A percentile compares a stretch with the other conserved stretches of the same genome.
phyloP scores from a whole-genome alignment of 2,329 filamentous ascomycete genomes.

The Fusarium pseudonygamai region DNA sequence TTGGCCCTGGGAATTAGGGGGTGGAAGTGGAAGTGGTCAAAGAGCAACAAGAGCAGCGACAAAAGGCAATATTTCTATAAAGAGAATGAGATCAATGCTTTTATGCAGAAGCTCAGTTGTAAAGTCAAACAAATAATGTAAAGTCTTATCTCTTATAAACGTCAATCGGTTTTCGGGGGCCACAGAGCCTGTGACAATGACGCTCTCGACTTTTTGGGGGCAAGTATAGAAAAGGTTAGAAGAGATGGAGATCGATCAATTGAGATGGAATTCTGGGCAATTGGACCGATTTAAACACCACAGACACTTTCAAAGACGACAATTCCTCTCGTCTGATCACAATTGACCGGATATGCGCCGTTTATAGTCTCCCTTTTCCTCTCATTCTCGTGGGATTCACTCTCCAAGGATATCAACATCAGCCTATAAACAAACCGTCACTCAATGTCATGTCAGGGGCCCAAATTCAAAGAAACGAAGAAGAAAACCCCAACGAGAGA shows the following conservation, averaged over 20 bases:
- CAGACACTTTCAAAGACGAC: conserved; percentile 1
- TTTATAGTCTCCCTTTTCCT: conserved; percentile 23
- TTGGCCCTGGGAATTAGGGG: conserved; percentile 20
- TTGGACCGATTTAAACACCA: conserved; percentile 8
- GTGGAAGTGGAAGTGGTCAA: background rate
- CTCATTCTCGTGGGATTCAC: conserved; percentile 10
- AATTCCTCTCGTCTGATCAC: conserved; percentile 1
- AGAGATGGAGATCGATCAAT: background rate
- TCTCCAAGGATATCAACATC: conserved; percentile 13
- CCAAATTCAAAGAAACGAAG: background rate
- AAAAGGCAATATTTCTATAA: background rate
- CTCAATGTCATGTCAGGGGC: conserved; percentile 22
- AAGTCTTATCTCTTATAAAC: background rate
- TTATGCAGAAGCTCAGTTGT: background rate
- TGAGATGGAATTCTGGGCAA: conserved; percentile 4
- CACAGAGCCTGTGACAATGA: conserved; percentile 34
- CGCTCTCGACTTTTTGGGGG: conserved; percentile 23
- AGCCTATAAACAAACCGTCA: conserved; percentile 27
- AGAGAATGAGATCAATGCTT: background rate
- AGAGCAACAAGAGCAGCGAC: background rate
- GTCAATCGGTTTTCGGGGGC: conserved; percentile 21
- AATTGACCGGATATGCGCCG: conserved; percentile 32
- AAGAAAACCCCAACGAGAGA: background rate
- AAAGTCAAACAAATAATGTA: background rate
- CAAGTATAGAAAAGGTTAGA: background rate